Evolutionary conservation across 495 filamentous ascomycete genomes (phyloP).

Genomic region (Aspergillus ostianus): DNA sequence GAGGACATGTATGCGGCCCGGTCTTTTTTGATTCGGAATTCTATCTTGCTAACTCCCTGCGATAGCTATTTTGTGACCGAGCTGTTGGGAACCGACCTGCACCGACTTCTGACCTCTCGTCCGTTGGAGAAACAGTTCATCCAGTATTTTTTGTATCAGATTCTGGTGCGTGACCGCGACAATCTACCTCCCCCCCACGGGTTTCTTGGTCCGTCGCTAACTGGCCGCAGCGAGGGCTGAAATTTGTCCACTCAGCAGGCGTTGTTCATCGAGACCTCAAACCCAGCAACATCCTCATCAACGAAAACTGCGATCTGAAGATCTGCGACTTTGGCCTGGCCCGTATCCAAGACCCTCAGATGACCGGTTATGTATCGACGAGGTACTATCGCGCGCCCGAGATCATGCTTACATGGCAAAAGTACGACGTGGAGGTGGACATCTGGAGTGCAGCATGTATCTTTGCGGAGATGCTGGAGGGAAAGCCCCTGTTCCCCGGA

Average conservation of each 20-base stretch:
- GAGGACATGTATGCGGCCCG: constrained; percentile 84
- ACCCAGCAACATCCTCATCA: constrained; percentile 97
- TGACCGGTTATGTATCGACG: constrained; percentile 99
- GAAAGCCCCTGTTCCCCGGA: constrained; percentile 96
- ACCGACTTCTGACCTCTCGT: constrained; percentile 90
- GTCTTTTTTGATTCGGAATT: not conserved
- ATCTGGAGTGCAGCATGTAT: constrained; percentile 99
- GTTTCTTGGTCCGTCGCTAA: constrained; percentile 26
- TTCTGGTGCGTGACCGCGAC: constrained; percentile 62
- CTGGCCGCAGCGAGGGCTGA: constrained; percentile 75
- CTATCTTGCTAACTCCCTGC: constrained; percentile 20
- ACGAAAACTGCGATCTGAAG: constrained; percentile 98
- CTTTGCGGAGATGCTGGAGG: constrained; percentile 98
- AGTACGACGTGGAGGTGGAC: constrained; percentile 98
- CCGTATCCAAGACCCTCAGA: constrained; percentile 98
- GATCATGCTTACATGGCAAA: constrained; percentile 99
- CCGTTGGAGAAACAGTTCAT: constrained; percentile 99
- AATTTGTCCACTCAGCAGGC: constrained; percentile 98
- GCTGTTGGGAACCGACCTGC: constrained; percentile 92
- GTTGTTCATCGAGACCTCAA: constrained; percentile 98
- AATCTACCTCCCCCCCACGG: not conserved
- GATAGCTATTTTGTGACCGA: constrained; percentile 95
- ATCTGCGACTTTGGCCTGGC: constrained; percentile 99
- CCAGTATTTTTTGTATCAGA: constrained; percentile 99
- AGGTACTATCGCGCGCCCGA: constrained; percentile 98